Base-by-base conservation (phyloP, 768 basidiomycete species). In the Suillus cothurnatus region DNA sequence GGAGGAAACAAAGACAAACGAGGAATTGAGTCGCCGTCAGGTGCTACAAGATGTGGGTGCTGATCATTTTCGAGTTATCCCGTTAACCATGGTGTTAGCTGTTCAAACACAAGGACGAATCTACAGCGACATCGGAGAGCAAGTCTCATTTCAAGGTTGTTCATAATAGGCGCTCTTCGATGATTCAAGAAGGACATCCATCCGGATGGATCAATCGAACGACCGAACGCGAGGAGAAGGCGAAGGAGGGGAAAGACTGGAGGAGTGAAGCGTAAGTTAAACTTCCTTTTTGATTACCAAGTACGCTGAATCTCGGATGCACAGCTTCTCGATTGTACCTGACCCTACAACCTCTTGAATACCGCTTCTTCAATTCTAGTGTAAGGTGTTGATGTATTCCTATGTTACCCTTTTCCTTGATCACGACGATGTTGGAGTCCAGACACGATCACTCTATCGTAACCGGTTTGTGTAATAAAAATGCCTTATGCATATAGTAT, bases 81-180 rank as follows among this genome's bases (percentile, higher is more conserved):
- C 8, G 63, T 14, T 39, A 26, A 21, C 9, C 11, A 41, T 26
- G 32, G 64, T 31, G 60, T 77, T 34, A 90, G 86, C 39, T 88
- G 45, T 90, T 91, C 78, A 80, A 85, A 73, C 81, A 81, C 34
- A 88, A 86, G 71, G 83, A 81, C 12, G 80, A 82, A 63, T 79
- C 78, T 50, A 77, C 76, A 68, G 73, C 73, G 34, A 70, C 73
- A 53, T 75, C 78, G 34, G 84, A 84, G 76, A 77, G 77, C 66
- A 80, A 79, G 67, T 87, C 88, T 9, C 88, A 92, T 68, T 95
- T 97, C 83, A 92, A 93, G 79, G 84, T 97, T 41, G 89, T 95
- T 6, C 80, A 81, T 19, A 84, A 88, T 66, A 91, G 90, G 79
- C 82, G 89, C 34, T 79, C 92, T 56, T 91, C 88, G 50, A 74